These are phyloP conservation scores for Plasmodium berghei DNA, from an alignment of 169 alveolate species.

Conservation along the genomic window DNA sequence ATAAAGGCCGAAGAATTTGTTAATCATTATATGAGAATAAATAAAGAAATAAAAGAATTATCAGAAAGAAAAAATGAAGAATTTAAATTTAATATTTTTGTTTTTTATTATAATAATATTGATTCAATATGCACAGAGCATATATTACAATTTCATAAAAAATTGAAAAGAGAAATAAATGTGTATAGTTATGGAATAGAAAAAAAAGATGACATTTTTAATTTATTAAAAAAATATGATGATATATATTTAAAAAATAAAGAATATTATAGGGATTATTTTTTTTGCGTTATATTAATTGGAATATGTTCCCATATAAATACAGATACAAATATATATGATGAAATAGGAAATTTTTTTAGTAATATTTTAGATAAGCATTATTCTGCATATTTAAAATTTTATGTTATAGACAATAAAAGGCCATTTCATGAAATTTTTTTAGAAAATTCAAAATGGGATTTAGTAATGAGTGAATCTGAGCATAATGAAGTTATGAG, in stretches of 20 bases:
- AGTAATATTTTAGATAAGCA: constrained; percentile 14
- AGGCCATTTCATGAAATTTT: constrained; percentile 56
- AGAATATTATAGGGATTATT: constrained; percentile 56
- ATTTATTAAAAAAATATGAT: constrained; percentile 38
- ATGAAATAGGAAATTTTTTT: constrained; percentile 21
- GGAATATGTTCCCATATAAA: constrained; percentile 61
- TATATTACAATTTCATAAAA: constrained; percentile 57
- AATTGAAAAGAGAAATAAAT: constrained; percentile 36
- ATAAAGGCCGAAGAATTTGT: constrained; percentile 62
- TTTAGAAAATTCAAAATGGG: constrained; percentile 39
- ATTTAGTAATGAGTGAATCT: constrained; percentile 29
- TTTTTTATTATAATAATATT: constrained; percentile 34
- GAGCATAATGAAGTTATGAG: constrained; percentile 38
- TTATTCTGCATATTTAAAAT: constrained; percentile 38
- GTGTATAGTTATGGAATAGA: constrained; percentile 50
- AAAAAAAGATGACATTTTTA: constrained; percentile 41
- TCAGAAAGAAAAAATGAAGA: constrained; percentile 54
- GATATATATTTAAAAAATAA: constrained; percentile 40
- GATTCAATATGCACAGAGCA: constrained; percentile 71
- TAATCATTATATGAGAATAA: constrained; percentile 65
- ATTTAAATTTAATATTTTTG: constrained; percentile 43
- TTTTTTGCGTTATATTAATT: constrained; percentile 29
- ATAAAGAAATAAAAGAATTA: constrained; percentile 44
- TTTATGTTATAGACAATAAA: constrained; percentile 59
- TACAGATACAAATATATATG: constrained; percentile 37